Evolutionary conservation across 345 rosid species (phyloP).

Genomic region (Balakata baccata): DNA sequence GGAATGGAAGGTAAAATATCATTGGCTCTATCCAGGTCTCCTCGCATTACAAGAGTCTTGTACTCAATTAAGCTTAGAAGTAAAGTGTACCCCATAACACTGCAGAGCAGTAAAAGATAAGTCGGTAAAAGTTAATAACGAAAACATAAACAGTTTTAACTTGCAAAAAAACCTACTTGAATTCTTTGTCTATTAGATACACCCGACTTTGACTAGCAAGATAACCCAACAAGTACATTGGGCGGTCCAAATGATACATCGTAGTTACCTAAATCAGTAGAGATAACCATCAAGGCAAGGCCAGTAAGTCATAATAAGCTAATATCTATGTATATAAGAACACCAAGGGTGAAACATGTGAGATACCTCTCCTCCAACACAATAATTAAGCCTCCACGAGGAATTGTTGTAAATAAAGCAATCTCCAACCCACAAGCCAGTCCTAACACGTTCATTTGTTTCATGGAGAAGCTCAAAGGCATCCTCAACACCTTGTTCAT

Average conservation of each 20-base stretch:
- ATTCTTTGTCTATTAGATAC: slow-evolving; percentile 95
- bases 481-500: slow-evolving; percentile 98
- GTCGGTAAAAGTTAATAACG: slow-evolving; percentile 17
- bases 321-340: not conserved
- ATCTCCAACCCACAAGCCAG: slow-evolving; percentile 99
- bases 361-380: slow-evolving; percentile 99
- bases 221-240: slow-evolving; percentile 98
- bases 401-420: slow-evolving; percentile 98
- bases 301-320: not conserved
- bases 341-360: slow-evolving; percentile 8
- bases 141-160: slow-evolving; percentile 7
- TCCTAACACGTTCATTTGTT: slow-evolving; percentile 95
- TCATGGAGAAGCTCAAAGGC: slow-evolving; percentile 99
- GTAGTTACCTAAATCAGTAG: slow-evolving; percentile 70
- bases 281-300: not conserved
- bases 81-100: slow-evolving; percentile 80
- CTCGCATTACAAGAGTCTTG: slow-evolving; percentile 96
- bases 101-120: slow-evolving; percentile 26
- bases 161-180: slow-evolving; percentile 59
- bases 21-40: slow-evolving; percentile 74
- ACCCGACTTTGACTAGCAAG: slow-evolving; percentile 98
- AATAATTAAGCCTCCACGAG: slow-evolving; percentile 96
- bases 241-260: slow-evolving; percentile 98
- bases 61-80: slow-evolving; percentile 89
- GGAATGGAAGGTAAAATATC: slow-evolving; percentile 83